phyloP scores from a whole-genome alignment of 768 basidiomycete genomes.

The Tubosaeta sp. region DNA sequence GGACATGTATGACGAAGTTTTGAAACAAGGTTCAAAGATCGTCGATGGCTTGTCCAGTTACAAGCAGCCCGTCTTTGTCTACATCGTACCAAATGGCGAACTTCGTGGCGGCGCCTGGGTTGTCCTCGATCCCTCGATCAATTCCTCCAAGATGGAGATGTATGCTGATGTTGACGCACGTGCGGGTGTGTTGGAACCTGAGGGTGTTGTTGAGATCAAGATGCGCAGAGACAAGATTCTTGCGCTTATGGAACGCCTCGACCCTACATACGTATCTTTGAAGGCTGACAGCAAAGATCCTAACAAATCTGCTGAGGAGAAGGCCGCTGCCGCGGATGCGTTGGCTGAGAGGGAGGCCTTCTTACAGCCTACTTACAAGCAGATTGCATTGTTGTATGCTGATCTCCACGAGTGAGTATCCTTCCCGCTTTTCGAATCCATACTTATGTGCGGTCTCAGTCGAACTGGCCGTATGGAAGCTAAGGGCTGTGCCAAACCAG shows the following conservation, averaged over 20 bases:
- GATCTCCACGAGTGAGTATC: conserved; percentile 89
- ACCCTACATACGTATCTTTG: conserved; percentile 72
- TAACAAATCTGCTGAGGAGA: conserved; percentile 70
- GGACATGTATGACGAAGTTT: conserved; percentile 97
- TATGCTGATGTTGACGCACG: conserved; percentile 95
- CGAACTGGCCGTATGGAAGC: conserved; percentile 96
- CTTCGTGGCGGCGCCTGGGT: conserved; percentile 99
- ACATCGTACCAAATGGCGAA: conserved; percentile 98
- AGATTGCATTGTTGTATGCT: conserved; percentile 89
- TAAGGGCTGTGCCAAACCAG: conserved; percentile 87
- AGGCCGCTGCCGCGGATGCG: conserved; percentile 60
- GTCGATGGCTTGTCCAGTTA: conserved; percentile 97
- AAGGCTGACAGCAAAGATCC: conserved; percentile 79
- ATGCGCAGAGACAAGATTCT: conserved; percentile 93
- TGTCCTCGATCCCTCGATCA: conserved; percentile 97
- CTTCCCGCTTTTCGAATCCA: neutral
- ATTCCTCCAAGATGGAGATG: conserved; percentile 98
- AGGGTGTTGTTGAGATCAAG: conserved; percentile 97
- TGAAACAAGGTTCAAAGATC: conserved; percentile 97
- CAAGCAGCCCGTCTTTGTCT: conserved; percentile 97
- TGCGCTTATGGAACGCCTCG: conserved; percentile 89
- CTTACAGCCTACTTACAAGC: conserved; percentile 88
- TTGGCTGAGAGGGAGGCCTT: conserved; percentile 73
- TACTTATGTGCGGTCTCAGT: conserved; percentile 39
- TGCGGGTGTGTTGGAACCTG: conserved; percentile 94